Percentiles rank a stretch among this genome's conserved stretches.
These are phyloP conservation scores for Coffea canephora DNA, from an alignment of 257 asterid species.

Conservation along the genomic window DNA sequence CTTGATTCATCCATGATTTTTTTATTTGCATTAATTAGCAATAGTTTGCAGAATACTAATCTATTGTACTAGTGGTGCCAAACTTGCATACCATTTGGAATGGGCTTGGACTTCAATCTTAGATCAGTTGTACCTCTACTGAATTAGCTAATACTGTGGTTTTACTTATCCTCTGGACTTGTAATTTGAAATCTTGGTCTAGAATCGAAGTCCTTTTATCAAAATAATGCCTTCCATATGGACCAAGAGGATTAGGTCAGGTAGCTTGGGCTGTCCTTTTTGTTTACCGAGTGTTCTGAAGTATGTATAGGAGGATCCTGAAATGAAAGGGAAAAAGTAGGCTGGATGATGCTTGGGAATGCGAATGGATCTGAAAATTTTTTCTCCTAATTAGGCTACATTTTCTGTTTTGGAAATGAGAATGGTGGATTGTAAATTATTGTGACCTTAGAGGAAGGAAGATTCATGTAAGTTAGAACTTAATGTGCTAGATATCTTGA, in stretches of 20 bases:
- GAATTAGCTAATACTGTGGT: background rate
- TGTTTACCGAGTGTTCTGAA: background rate
- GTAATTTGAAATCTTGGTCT: background rate
- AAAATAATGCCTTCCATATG: background rate
- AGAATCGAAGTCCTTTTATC: background rate
- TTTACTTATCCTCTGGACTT: background rate
- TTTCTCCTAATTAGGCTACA: background rate
- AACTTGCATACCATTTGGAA: background rate
- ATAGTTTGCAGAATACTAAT: background rate
- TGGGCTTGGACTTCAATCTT: background rate
- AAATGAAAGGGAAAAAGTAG: background rate
- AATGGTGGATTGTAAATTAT: too few relatives aligned
- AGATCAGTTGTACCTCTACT: background rate
- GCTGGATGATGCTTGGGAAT: background rate
- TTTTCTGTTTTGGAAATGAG: too few relatives aligned
- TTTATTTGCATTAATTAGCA: background rate
- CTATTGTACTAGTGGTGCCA: background rate
- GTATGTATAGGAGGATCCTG: background rate
- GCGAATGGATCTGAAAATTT: background rate
- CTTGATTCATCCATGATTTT: background rate
- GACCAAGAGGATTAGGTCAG: background rate
- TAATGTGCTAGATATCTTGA: background rate
- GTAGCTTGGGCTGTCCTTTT: background rate
- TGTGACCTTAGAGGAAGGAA: background rate
- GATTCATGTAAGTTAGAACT: background rate